Base-by-base conservation (phyloP, 345 rosid species). In the Citrus unshiu region DNA sequence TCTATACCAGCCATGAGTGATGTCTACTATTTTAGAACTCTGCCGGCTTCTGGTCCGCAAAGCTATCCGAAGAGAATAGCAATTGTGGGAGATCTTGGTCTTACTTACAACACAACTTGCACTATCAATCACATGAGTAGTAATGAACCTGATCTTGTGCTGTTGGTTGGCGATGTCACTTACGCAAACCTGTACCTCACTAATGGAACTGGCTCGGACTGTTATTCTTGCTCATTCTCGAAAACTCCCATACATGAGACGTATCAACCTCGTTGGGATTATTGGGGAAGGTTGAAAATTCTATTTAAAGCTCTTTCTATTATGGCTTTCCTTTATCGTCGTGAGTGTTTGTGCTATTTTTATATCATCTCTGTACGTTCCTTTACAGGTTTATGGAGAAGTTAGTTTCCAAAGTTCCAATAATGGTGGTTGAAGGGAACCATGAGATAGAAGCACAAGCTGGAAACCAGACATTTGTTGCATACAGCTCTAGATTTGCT, bases 201-300 rank as follows among this genome's bases (percentile, higher is more conserved):
- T 0, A 90, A 93, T 78, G 93, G 94, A 75, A 88, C 90, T 57
- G 90, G 86, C 30, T 69, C 90, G n/a, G 88, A 88, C 70, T 95
- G 98, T 79, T 83, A 82, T 79, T 82, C 90, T 32, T 88, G 91
- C 78, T 78, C 90, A 7, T 84, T 80, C 81, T 56, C 86, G 4
- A 69, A 80, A 39, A 79, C 84, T 75, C 88, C 91, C 3, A 83
- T 85, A 5, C 89, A 82, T 27, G 94, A 91, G 78, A 88, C 88
- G 9, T 94, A 91, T 82, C 99, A 96, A 84, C 99, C 99, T 85
- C 95, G 97, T 24, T 96, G 99, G 99, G 99, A 94, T 78, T 88
- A 85, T 65, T 94, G 97, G 98, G 99, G 98, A 84, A 95, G 99
- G 99, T 92, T 37, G 80, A 83, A 74, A 66, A 3, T 14, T 65